phyloP scores from a whole-genome alignment of 2,329 filamentous ascomycete genomes.

The Esteya vermicola region DNA sequence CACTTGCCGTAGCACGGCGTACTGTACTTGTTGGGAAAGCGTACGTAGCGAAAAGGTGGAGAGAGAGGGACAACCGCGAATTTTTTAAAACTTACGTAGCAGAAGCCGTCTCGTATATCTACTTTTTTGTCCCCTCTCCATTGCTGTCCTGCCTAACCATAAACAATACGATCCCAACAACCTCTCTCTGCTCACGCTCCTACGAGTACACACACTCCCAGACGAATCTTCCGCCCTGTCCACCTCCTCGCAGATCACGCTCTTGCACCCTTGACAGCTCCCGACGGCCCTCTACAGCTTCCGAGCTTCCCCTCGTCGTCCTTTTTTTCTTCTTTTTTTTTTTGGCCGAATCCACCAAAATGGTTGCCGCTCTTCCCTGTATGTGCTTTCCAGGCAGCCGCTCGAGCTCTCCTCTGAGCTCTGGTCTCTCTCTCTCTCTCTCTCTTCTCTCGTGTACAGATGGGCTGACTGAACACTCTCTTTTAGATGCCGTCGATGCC shows the following conservation, averaged over 20 bases:
- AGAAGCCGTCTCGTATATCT: no score
- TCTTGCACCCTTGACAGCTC: no score
- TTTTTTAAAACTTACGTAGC: background rate
- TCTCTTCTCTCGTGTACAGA: background rate
- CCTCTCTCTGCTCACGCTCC: no score
- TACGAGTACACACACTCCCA: no score
- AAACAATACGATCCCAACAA: no score
- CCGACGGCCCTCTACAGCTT: no score
- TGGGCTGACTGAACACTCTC: background rate
- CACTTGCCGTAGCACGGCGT: no score
- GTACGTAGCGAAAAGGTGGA: background rate
- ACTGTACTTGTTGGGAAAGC: background rate
- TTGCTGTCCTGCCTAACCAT: no score
- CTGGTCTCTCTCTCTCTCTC: background rate
- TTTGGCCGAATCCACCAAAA: constrained; percentile 3
- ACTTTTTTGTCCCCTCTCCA: no score
- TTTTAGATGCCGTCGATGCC: constrained; percentile 83
- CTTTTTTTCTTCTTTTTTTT: background rate
- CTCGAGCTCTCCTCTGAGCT: background rate
- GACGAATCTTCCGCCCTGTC: no score
- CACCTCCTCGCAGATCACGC: no score
- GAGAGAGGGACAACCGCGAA: background rate
- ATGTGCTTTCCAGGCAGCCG: constrained; percentile 1
- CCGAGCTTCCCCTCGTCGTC: no score
- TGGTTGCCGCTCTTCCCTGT: constrained; percentile 10